Evolutionary conservation across 352 stramenopile genomes (phyloP), one percentile per base, ranked within the genome.

Genomic region (Thraustochytrium striatum): DNA sequence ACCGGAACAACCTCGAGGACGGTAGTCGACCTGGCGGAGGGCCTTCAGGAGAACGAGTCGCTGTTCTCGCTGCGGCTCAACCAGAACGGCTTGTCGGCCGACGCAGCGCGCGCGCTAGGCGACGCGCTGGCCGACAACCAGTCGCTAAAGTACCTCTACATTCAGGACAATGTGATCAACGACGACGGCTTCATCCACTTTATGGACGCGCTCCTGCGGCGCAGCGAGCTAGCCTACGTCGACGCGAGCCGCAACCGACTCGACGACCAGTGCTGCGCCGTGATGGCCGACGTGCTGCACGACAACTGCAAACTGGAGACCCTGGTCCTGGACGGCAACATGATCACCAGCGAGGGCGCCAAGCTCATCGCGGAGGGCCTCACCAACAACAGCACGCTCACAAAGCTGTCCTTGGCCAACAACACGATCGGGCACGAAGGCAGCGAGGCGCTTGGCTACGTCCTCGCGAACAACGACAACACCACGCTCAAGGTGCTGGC

Each of bases 261-360:
- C 30, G 11, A 50, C 21, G 59, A 70, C 38, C 35, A 0, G 8
- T 52, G 36, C 28, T 33, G 59, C 2, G 28, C 21, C 11, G 59
- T 38, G 21, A 30, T 70, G 13, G 59, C n/a, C 8, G 5, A 70
- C 1, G 21, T 70, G 33, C 33, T 70, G 21, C 35, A 33, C 0
- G 11, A 5, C 21, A 70, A 70, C 41, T 2, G 35, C 59, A 53
- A 33, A 2, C 28, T 70, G 13, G 59, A 70, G 53, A 65, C 70
- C 16, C 52, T 83, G 7, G 35, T 50, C 28, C 62, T 83, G 7
- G 69, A 81, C 2, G 72, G 38, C 7, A 83, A 83, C 72, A 68
- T 78, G 36, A 73, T 83, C 30, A 39, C 55, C 57, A 43, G 35
- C 32, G 72, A 68, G 41, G 72, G 72, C 1, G 55, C 38, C 35